A percentile compares a stretch with the other conserved stretches of the same genome.
Evolutionary conservation across 441 rosid species (phyloP).

Genomic region (Adansonia madagascariensis): DNA sequence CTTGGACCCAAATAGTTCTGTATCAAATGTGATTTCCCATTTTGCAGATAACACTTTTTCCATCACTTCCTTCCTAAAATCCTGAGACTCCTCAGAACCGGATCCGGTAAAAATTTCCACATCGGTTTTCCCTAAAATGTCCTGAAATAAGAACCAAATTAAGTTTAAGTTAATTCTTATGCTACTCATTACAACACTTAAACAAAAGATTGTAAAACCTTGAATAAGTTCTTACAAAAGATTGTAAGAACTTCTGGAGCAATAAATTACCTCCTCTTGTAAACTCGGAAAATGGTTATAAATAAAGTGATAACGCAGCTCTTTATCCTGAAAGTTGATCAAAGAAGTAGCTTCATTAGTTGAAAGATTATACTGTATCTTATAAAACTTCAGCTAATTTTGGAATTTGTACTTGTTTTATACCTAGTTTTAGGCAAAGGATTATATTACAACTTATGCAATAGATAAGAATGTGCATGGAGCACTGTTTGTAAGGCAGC

Average conservation of each 20-base stretch:
- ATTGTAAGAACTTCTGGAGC: conserved; percentile 29
- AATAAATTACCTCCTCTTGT: conserved; percentile 65
- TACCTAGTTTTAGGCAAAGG: not conserved
- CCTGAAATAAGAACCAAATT: conserved; percentile 47
- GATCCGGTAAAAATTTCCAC: conserved; percentile 81
- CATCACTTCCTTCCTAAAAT: conserved; percentile 84
- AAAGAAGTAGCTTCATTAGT: conserved; percentile 20
- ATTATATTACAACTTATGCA: not conserved
- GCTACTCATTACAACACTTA: conserved; percentile 17
- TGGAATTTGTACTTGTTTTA: not conserved
- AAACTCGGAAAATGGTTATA: conserved; percentile 53
- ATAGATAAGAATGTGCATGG: not conserved
- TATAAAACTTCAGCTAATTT: not conserved
- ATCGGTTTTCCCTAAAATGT: conserved; percentile 87
- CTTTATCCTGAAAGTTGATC: conserved; percentile 69
- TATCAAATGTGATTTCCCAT: conserved; percentile 88
- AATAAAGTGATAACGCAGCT: conserved; percentile 82
- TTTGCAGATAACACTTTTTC: conserved; percentile 85
- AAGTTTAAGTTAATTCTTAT: not conserved
- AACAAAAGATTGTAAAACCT: conserved; percentile 15
- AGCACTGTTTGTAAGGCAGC: not conserved
- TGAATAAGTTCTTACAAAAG: too few relatives aligned
- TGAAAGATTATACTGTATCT: not conserved
- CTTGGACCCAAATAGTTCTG: conserved; percentile 78
- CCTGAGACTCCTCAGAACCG: conserved; percentile 91